Evolutionary conservation across 495 filamentous ascomycete species (phyloP), one percentile per base, ranked within the genome.

Genomic region (Podospora anserina): DNA sequence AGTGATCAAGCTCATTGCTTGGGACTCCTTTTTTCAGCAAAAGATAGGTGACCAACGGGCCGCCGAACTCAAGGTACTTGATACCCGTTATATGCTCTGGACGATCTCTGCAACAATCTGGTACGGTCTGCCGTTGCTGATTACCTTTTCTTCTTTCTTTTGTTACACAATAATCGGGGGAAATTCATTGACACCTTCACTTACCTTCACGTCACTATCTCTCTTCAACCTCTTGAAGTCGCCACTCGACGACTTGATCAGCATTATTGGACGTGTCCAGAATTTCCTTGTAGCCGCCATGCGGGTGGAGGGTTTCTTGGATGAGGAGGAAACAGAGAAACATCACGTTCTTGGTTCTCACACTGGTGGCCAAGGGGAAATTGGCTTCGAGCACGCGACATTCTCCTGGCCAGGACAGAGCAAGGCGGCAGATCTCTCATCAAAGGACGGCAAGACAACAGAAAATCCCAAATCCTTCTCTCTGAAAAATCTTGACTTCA

Each of bases 141-240:
- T 57, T n/a, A 67, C 56, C 19, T 53, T 67, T 57, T 57, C 53
- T 7, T 58, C 65, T 5, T 67, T 67, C 15, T 67, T 67, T 32
- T 18, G 30, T 28, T 61, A 34, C 30, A 20, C 65, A 18, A 59
- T 67, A 1, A n/a, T 67, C 44, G 34, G 54, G 20, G 63, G 63
- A 5, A 65, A 65, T 34, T 53, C 23, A 16, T 56, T 65, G n/a
- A 65, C 63, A 26, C 63, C 63, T 65, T 65, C 63, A n/a, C 32
- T 65, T 44, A 28, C 63, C 7, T 57, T 65, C 28, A 56, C 63
- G 15, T 65, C 39, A 19, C 44, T 65, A 9, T 65, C 63, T 16
- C 63, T 65, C 15, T 65, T 65, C 63, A 65, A 65, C 63, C 63
- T 65, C 44, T 26, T 65, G 39, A 65, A 65, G 49, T n/a, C 63